Evolutionary conservation across 2,329 filamentous ascomycete species (phyloP), one percentile per base, ranked within the genome.

Genomic region (Fusarium sp.): DNA sequence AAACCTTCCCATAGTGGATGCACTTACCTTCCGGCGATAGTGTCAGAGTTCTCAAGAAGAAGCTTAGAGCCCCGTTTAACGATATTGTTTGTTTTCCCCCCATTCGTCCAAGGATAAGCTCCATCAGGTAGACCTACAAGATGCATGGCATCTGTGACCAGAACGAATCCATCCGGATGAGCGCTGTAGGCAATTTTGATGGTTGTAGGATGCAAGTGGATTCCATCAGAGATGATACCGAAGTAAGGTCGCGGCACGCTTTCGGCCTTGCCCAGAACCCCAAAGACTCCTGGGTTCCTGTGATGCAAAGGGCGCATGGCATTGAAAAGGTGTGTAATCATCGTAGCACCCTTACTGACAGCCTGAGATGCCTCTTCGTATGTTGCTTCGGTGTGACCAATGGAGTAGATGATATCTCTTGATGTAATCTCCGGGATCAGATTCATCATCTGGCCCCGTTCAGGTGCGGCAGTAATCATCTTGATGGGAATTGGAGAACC

Each of bases 301-400:
- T 98, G 94, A 79, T 96, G 93, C 53, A 97, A 88, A 16, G 94
- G 94, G 1, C 90, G 87, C 94, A 97, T 97, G 27, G 94, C 94
- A 78, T 97, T 97, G 87, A 97, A 97, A 3, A 97, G 85, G 76
- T 97, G 94, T 0, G 94, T 97, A 71, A 97, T 92, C 93, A 97
- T 97, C 51, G 88, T 92, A 3, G 92, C 93, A 54, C 94, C 94
- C 9, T 89, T 86, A n/a, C 83, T 84, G 6, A 96, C 87, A 22
- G 92, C 92, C 7, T 83, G 81, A 6, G 91, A 89, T 2, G 92
- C 93, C 77, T 95, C 86, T 79, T 97, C 93, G 77, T 95, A 97
- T 0, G 92, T 93, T 16, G 94, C 92, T 78, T 97, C 93, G 0
- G 93, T 94, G 81, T 97, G 94, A 10, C 94, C 94, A 69, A 97